A percentile compares a stretch with the other conserved stretches of the same genome.
Evolutionary conservation across 768 basidiomycete genomes (phyloP).

Genomic region (Serendipita indica): DNA sequence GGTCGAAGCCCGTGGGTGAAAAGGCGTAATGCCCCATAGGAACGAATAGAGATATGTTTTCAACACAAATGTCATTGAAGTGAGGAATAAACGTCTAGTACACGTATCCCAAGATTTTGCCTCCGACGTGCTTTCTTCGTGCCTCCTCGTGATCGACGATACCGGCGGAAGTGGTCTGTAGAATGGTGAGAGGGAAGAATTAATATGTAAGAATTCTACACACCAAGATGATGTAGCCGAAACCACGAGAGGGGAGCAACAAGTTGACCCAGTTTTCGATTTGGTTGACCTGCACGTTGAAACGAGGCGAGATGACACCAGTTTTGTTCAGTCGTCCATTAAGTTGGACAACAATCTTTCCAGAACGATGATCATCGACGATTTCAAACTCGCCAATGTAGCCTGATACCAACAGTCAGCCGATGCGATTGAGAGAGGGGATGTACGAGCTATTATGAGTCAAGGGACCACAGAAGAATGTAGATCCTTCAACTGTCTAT

Average conservation of each 20-base stretch:
- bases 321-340: constrained; percentile 98
- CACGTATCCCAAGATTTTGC: constrained; percentile 85
- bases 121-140: constrained; percentile 93
- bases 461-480: background rate
- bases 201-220: constrained; percentile 20
- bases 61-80: background rate
- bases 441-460: constrained; percentile 11
- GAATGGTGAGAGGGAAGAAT: background rate
- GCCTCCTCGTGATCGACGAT: constrained; percentile 99
- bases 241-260: constrained; percentile 88
- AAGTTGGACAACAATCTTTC: constrained; percentile 96
- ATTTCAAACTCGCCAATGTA: constrained; percentile 99
- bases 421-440: constrained; percentile 13
- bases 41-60: background rate
- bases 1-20: constrained; percentile 52
- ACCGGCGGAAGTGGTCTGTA: constrained; percentile 87
- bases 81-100: constrained; percentile 39
- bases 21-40: too few species aligned
- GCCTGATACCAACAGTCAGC: constrained; percentile 35
- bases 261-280: constrained; percentile 97
- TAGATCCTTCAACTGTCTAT: background rate
- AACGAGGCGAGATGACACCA: constrained; percentile 99
- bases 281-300: constrained; percentile 85
- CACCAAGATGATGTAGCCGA: constrained; percentile 91
- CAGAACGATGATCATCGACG: constrained; percentile 95